Conservation (phyloP, 2,329 filamentous ascomycete species). For the Herpotrichia juniperi region DNA sequence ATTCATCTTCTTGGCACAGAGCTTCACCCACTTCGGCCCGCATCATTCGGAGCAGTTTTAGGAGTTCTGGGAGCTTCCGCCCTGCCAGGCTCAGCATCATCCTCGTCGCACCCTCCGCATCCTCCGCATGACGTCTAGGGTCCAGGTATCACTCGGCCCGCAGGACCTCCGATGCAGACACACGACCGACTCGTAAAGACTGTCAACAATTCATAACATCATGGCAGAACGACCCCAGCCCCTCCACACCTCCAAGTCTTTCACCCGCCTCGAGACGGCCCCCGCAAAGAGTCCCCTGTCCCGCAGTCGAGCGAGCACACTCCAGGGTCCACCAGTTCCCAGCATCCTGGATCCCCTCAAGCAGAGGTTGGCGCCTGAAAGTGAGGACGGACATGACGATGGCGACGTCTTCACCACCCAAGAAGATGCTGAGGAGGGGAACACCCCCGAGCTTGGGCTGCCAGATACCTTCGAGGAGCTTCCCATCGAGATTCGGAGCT, state of each 20-base stretch:
- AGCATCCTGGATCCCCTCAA: conserved; percentile 50
- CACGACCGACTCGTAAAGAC: conserved; percentile 22
- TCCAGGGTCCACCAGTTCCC: conserved; percentile 50
- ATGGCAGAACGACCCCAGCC: conserved; percentile 42
- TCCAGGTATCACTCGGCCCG: conserved; percentile 26
- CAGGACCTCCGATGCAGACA: conserved; percentile 30
- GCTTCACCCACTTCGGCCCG: background rate
- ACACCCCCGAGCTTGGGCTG: conserved; percentile 39
- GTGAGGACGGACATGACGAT: conserved; percentile 31
- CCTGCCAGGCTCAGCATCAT: conserved; percentile 4
- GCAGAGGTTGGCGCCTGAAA: conserved; percentile 41
- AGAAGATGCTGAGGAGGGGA: conserved; percentile 39
- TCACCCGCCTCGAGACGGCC: conserved; percentile 54
- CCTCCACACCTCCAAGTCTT: conserved; percentile 54
- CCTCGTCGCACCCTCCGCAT: conserved; percentile 23
- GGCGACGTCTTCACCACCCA: conserved; percentile 50
- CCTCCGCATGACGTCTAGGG: conserved; percentile 41
- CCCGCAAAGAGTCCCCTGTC: conserved; percentile 36
- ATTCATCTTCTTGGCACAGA: background rate
- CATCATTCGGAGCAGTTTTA: background rate
- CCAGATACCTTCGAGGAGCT: conserved; percentile 83
- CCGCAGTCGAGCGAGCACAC: conserved; percentile 54
- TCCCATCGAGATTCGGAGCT: conserved; percentile 88
- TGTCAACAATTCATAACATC: conserved; percentile 11
- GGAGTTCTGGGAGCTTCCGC: background rate